Conservation (phyloP, 306 rosid genomes). For the Corylus heterophylla region DNA sequence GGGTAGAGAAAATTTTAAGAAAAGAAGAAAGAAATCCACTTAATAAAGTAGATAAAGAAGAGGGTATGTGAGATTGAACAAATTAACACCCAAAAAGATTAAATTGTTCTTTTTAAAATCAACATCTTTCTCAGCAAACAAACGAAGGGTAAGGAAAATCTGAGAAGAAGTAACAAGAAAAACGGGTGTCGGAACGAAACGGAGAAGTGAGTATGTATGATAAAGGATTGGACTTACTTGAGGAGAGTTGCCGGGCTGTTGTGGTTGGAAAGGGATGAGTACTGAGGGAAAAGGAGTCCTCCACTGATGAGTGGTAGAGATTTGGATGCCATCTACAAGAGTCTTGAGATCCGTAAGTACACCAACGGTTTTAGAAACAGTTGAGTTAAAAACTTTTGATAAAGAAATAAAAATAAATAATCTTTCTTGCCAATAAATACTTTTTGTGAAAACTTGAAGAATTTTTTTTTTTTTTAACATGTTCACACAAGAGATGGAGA, state of each 20-base stretch:
- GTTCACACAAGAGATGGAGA: too few species aligned
- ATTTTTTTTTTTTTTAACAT: too few species aligned
- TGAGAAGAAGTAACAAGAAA: neutral
- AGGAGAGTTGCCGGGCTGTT: slow-evolving; percentile 25
- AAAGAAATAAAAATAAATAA: too few species aligned
- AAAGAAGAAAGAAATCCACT: neutral
- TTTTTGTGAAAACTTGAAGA: too few species aligned
- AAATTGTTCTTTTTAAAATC: neutral
- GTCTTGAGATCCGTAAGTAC: neutral
- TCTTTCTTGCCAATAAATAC: too few species aligned
- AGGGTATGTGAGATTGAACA: slow-evolving; percentile 7
- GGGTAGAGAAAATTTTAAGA: neutral
- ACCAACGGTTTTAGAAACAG: neutral
- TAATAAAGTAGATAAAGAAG: neutral
- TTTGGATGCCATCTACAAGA: slow-evolving; percentile 48
- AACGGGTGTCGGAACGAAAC: neutral
- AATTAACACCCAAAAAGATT: neutral
- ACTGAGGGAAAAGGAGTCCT: slow-evolving; percentile 18
- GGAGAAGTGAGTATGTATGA: neutral
- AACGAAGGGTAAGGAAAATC: neutral
- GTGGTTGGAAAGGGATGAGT: slow-evolving; percentile 24
- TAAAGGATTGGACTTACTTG: slow-evolving; percentile 26
- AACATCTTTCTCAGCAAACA: neutral
- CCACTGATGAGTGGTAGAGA: slow-evolving; percentile 41
- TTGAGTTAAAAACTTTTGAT: too few species aligned